Base-by-base conservation (phyloP, 169 alveolate species). In the Cryptosporidium canis region DNA sequence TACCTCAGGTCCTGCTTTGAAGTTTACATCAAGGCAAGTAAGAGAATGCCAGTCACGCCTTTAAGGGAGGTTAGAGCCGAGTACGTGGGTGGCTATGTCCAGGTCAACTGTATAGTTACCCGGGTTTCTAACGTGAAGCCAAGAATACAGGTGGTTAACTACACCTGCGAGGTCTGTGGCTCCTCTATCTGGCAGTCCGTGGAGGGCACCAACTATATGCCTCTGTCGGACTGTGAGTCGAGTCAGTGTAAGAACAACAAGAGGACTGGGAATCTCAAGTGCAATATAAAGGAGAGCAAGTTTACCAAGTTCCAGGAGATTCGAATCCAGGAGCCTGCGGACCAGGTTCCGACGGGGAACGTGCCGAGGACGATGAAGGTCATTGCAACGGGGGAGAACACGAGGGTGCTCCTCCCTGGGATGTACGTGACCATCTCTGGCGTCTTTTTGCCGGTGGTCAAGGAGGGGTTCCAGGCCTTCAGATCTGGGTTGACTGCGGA, bases 101-200 rank as follows among this genome's bases (percentile, higher is more conserved):
- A 93, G 27, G 72, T 94, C 37, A 91, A 85, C 77, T 97, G 97
- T 48, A 98, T 97, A 72, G 99, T 97, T 4, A 95, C 97, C 43
- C 94, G 98, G 83, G 96, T 94, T 21, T 93, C 98, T 7, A 97
- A 95, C 67, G 96, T 97, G 24, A 96, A 95, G 85, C 99, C 99
- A 3, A 92, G 95, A 48, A 93, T 96, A 33, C 92, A 93, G 77
- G 98, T 97, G n/a, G 99, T 97, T 0, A 96, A 97, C 11, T 97
- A 96, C 85, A 96, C 95, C 41, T 97, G 99, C 92, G 99, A 97
- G 92, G 95, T 95, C 33, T 97, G 99, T 93, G 99, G 98, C 56
- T 91, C 92, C 55, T 95, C 94, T 83, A 92, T 90, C 27, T 95
- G 95, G 90, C 93, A 94, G 83, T 90, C 93, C 56, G 94, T 95